Evolutionary conservation across 352 stramenopile species (phyloP), one percentile per base, ranked within the genome.

Genomic region (Phytophthora macrochlamydospora): DNA sequence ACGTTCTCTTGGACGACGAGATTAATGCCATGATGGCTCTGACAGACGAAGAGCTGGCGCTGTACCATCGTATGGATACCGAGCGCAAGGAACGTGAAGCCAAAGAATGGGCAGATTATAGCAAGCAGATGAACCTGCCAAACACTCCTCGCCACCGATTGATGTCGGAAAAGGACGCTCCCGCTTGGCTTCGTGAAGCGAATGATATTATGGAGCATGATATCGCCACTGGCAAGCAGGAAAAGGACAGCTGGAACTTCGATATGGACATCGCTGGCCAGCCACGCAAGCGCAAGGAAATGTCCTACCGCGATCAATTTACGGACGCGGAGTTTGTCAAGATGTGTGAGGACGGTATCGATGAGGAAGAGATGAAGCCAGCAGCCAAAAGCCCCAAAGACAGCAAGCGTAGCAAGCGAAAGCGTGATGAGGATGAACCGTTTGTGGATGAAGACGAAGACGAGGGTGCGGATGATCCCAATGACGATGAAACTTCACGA

Each of bases 1-100:
- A 75, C 0, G 84, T 96, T 42, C 59, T 95, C 14, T 29, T 90
- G 37, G 87, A 96, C 51, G 89, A 96, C 59, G 87, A 96, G 63
- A 91, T 96, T 44, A 96, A 96, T 63, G 85, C 89, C 57, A 94
- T 96, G 81, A 96, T 96, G 89, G 89, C 89, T n/a, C 64, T 96
- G 24, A 96, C 89, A 0, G 87, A 94, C 7, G 87, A 92, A 50
- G 89, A 96, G 51, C 71, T 94, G 28, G 76, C 78, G 28, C 61
- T 94, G 64, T 96, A 96, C 61, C 85, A 96, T 40, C 66, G 76
- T 14, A 38, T 96, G 12, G 89, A 96, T 38, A 64, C 60, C 3
- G 85, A 95, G 48, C 85, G 89, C 13, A 71, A 81, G 14, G 58
- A 69, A 9, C 83, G 83, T 6, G 85, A 94, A 69, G 73, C 79